Evolutionary conservation across 495 filamentous ascomycete species (phyloP), one percentile per base, ranked within the genome.

Genomic region (Neurospora pannonica): DNA sequence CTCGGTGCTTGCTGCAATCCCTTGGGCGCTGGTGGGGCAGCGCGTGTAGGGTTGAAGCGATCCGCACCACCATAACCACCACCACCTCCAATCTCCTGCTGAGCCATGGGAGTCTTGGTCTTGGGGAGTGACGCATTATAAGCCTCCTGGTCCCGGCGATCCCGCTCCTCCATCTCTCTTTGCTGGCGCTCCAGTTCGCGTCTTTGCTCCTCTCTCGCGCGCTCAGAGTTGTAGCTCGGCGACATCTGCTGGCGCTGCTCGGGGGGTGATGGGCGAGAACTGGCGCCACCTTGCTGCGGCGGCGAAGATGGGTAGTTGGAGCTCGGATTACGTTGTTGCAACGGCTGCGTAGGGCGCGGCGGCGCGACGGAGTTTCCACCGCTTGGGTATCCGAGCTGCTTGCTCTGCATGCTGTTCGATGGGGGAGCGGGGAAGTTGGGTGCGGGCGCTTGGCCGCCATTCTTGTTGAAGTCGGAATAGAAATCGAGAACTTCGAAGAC

Each of bases 401-500:
- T 92, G 76, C 91, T 91, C 54, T 85, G 83, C 39, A 84, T 85
- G n/a, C 83, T 77, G 76, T 84, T 81, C 24, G 85, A 82, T 19
- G 91, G 87, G 21, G 92, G 89, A n/a, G 85, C 82, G 17, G 90
- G 87, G 31, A 90, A 90, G n/a, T 91, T 89, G 3, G 93, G 89
- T 4, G 88, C 90, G n/a, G 90, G 85, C 75, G 93, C 97, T 74
- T 89, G 87, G 74, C 92, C 88, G 4, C 92, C 92, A 78, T 98
- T 90, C 86, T 95, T 95, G 71, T 92, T 93, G 79, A 97, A 93
- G 81, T 98, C 95, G 0, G 95, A 94, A 86, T 98, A 99, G 83
- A 99, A 99, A 80, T 97, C 93, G 38, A 99, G 86, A 40, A 97
- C 97, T 81, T 99, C 96, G 72, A 98, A 94, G 24, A 99, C 96